Conservation (phyloP, 352 stramenopile species). For the Pythium dissotocum region DNA sequence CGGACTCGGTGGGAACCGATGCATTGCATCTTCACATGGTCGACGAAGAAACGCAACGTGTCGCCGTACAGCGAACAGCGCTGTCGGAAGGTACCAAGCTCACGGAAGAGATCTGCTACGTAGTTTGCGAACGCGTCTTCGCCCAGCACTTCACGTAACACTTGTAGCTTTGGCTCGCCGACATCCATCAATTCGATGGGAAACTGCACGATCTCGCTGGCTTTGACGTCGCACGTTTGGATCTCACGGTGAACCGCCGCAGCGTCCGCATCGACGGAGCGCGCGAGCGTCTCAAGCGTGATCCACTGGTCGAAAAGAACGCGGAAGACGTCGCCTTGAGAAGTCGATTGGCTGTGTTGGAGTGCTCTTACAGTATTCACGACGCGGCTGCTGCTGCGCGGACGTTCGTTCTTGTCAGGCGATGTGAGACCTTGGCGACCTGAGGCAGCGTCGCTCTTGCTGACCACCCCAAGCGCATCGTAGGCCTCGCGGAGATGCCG, state of each 20-base stretch:
- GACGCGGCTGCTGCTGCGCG: not conserved
- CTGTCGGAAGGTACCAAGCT: constrained; percentile 39
- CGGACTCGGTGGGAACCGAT: constrained; percentile 21
- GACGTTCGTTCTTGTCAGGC: not conserved
- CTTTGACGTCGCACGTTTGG: constrained; percentile 21
- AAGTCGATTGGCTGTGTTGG: constrained; percentile 4
- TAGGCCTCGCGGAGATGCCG: constrained; percentile 35
- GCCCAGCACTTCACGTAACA: constrained; percentile 58
- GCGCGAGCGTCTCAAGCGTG: constrained; percentile 20
- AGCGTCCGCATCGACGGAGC: constrained; percentile 15
- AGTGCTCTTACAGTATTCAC: constrained; percentile 31
- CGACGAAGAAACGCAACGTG: constrained; percentile 24
- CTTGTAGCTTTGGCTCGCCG: constrained; percentile 43
- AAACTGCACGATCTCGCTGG: constrained; percentile 20
- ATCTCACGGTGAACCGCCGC: constrained; percentile 31
- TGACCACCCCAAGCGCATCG: constrained; percentile 17
- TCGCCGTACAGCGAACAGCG: constrained; percentile 39
- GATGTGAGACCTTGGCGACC: not conserved
- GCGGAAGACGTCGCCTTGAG: not conserved
- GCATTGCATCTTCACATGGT: constrained; percentile 27
- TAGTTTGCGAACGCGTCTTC: constrained; percentile 41
- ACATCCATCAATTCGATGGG: constrained; percentile 9
- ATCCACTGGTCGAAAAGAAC: constrained; percentile 33
- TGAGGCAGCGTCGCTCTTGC: not conserved
- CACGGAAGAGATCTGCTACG: constrained; percentile 38